Percentiles rank a stretch among this genome's conserved stretches.
Evolutionary conservation across 257 asterid species (phyloP).

Genomic region (Solanum corneliomulleri): DNA sequence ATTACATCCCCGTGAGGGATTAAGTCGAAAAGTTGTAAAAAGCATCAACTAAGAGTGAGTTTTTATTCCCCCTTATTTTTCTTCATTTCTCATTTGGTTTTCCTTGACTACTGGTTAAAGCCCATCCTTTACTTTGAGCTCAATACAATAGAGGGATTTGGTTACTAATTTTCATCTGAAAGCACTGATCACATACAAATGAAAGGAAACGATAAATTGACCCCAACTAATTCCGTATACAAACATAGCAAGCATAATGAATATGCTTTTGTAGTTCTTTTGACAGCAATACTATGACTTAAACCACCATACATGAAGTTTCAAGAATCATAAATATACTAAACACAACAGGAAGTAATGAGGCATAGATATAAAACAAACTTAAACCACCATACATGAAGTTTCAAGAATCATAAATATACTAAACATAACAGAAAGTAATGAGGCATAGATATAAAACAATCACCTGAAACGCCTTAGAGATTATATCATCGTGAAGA

Average conservation of each 20-base stretch:
- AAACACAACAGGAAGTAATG: neutral
- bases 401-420: neutral
- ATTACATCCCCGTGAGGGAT: neutral
- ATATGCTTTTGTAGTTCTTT: neutral
- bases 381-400: neutral
- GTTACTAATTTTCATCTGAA: neutral
- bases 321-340: neutral
- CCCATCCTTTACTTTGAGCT: neutral
- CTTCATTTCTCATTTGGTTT: neutral
- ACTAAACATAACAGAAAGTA: neutral
- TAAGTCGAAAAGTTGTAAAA: neutral
- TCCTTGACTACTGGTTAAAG: neutral
- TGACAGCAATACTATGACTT: neutral
- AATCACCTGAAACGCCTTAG: conserved; percentile 37
- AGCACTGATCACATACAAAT: neutral
- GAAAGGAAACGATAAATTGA: neutral
- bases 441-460: neutral
- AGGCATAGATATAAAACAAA: neutral
- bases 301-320: neutral
- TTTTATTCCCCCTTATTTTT: neutral
- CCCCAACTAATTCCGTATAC: neutral
- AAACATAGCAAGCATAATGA: neutral
- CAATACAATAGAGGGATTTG: neutral
- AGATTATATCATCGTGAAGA: conserved; percentile 38
- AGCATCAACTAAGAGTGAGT: neutral